Conservation (phyloP, 257 asterid species). For the Gynochthodes officinalis region DNA sequence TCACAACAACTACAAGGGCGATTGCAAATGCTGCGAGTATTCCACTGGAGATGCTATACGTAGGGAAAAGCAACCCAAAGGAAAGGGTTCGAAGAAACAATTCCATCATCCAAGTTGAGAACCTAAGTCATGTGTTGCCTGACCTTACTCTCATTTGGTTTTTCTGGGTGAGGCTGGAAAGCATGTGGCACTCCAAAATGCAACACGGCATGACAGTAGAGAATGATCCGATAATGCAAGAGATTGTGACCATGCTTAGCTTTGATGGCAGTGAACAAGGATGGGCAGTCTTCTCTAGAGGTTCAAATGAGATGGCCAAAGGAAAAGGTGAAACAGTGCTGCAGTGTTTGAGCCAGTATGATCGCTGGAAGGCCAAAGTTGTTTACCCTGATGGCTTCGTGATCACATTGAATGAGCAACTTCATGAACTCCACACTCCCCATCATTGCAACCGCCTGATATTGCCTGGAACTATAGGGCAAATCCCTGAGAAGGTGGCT, state of each 20-base stretch:
- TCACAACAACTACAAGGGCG: slow-evolving; percentile 42
- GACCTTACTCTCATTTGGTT: slow-evolving; percentile 53
- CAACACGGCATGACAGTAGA: slow-evolving; percentile 58
- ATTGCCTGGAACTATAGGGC: slow-evolving; percentile 54
- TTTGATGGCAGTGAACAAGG: slow-evolving; percentile 71
- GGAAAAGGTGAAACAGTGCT: slow-evolving; percentile 47
- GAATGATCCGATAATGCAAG: slow-evolving; percentile 58
- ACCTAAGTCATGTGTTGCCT: slow-evolving; percentile 55
- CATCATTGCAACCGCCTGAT: slow-evolving; percentile 81
- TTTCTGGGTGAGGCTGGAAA: slow-evolving; percentile 82
- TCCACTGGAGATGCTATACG: slow-evolving; percentile 72
- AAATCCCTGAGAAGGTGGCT: slow-evolving; percentile 60
- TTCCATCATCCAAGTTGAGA: slow-evolving; percentile 43
- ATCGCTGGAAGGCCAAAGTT: slow-evolving; percentile 43
- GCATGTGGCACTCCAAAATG: slow-evolving; percentile 94
- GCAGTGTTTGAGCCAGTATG: slow-evolving; percentile 35
- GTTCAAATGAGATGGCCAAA: slow-evolving; percentile 47
- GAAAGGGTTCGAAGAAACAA: slow-evolving; percentile 66
- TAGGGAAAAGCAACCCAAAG: slow-evolving; percentile 67
- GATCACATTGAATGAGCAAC: slow-evolving; percentile 39
- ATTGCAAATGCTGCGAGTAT: slow-evolving; percentile 43
- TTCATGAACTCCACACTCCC: slow-evolving; percentile 41
- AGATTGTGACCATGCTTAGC: slow-evolving; percentile 56
- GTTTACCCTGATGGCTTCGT: slow-evolving; percentile 51
- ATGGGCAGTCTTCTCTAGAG: slow-evolving; percentile 80